Base-by-base conservation (phyloP, 257 asterid genomes). In the Scutellaria barbata region DNA sequence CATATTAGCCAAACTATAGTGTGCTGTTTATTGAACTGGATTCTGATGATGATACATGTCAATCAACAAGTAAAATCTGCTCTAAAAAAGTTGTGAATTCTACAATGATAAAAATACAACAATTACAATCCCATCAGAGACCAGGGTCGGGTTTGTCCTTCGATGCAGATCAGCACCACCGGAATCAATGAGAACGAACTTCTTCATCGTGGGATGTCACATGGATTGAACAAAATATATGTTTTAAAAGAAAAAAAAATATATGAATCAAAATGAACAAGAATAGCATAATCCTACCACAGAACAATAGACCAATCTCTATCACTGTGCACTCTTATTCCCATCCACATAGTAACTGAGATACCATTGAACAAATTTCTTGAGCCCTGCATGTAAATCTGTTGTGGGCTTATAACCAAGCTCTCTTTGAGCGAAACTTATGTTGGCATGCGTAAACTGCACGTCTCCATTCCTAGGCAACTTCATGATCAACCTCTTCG, bases 381-480 rank as follows among this genome's bases (percentile, higher is more conserved):
- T 85, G 81, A 87, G 65, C 45, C 92, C 92, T 0, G 88, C 72
- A 12, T 76, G 84, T 61, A 87, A 47, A 83, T 87, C 84, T 7
- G 90, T 85, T 0, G 68, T 73, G 12, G 92, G 92, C 80, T 77
- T 85, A 73, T 87, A 87, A 1, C 90, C 88, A 8, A 87, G 85
- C 83, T 87, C 92, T 18, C 70, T 77, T 66, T 83, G 75, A 0
- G 88, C 86, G 68, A 66, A 77, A 65, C 87, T 87, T 76, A 87
- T 87, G 48, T 85, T 87, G 0, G 92, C 92, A 61, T 87, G 92
- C 0, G 92, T 87, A 62, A 79, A 87, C 46, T 74, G 92, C 67
- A 87, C 90, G 65, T 87, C 92, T 18, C 92, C 90, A 37, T 87
- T 87, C 77, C 87, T 83, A 2, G 90, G 92, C 75, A 87, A 61